These are phyloP conservation scores for Trichoderma orchidacearum DNA, from an alignment of 495 filamentous ascomycete species.

Conservation along the genomic window DNA sequence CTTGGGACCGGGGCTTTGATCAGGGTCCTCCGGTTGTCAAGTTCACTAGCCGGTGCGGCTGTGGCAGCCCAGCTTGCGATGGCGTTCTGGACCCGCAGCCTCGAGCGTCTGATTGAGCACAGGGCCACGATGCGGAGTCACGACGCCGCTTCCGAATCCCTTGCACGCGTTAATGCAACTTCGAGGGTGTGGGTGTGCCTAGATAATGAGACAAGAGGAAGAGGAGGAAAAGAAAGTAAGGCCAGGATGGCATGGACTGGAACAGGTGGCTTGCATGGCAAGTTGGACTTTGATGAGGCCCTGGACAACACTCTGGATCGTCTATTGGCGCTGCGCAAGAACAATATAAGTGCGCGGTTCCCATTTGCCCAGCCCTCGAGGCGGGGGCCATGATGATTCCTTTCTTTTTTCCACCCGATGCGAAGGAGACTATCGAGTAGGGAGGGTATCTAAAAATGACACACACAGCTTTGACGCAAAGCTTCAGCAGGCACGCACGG, in stretches of 20 bases:
- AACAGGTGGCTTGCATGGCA: not conserved
- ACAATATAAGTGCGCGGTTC: too few species aligned
- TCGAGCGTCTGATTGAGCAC: not conserved
- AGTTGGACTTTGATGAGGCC: not conserved
- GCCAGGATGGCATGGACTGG: not conserved
- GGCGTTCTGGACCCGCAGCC: not conserved
- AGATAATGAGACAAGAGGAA: not conserved
- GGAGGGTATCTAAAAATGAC: too few species aligned
- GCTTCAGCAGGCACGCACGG: too few species aligned
- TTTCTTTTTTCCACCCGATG: too few species aligned
- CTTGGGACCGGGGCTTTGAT: not conserved
- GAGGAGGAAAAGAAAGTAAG: not conserved
- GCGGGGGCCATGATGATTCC: too few species aligned
- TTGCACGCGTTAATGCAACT: not conserved
- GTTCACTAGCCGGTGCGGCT: not conserved
- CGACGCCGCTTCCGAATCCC: not conserved
- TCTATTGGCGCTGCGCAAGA: not conserved
- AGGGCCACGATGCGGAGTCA: not conserved
- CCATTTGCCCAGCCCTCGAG: too few species aligned
- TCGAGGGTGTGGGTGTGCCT: not conserved
- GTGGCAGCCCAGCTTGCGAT: not conserved
- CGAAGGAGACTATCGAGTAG: too few species aligned
- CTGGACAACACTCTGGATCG: not conserved
- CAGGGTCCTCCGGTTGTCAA: not conserved
- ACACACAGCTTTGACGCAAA: too few species aligned